Evolutionary conservation across 2,329 filamentous ascomycete species (phyloP).

Genomic region (Colletotrichum gloeosporioides): DNA sequence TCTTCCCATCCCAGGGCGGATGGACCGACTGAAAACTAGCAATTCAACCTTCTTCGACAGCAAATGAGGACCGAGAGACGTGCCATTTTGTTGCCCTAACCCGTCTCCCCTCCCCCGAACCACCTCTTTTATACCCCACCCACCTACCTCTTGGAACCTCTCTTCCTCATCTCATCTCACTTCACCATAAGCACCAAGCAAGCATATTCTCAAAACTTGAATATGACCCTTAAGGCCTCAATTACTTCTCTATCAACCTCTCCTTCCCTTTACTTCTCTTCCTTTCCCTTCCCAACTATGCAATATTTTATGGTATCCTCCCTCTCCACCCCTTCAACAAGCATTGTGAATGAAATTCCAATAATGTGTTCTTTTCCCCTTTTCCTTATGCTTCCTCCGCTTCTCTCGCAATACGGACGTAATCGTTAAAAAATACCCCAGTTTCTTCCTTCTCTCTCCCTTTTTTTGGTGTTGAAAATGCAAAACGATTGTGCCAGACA

Average conservation of each 20-base stretch:
- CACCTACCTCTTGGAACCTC: no score
- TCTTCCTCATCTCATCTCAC: no score
- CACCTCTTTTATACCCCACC: no score
- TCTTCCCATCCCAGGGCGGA: no score
- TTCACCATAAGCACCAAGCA: no score
- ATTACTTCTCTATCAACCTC: neutral
- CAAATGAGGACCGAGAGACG: no score
- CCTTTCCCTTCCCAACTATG: neutral
- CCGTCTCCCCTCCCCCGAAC: no score
- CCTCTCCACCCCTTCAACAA: neutral
- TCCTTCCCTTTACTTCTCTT: no score
- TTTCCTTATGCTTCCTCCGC: neutral
- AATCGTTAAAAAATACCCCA: neutral
- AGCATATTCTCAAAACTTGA: neutral
- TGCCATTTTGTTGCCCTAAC: no score
- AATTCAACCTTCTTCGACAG: no score
- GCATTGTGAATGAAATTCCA: neutral
- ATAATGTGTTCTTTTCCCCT: neutral
- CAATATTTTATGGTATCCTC: neutral
- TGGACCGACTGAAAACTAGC: no score
- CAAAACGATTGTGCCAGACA: neutral
- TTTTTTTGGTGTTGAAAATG: neutral
- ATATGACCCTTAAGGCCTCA: neutral
- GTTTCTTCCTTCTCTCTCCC: neutral
- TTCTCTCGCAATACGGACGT: neutral